These are phyloP conservation scores for Candida coleopterorum DNA, from an alignment of 805 yeast genomes.

Conservation along the genomic window DNA sequence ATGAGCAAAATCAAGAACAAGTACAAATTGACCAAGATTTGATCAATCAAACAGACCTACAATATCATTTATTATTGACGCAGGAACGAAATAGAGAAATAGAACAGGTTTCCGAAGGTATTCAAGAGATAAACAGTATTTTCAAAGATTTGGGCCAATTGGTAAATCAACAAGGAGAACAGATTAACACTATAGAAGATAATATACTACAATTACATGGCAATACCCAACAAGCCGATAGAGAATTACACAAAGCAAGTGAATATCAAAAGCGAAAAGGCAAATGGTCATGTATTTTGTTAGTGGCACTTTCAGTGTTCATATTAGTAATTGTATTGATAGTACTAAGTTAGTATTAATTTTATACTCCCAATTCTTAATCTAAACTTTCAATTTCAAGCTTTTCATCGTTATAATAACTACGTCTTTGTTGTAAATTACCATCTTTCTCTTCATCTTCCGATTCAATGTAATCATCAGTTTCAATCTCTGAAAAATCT, in stretches of 20 bases:
- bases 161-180: conserved; percentile 81
- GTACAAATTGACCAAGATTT: conserved; percentile 34
- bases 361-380: not conserved
- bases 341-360: conserved; percentile 33
- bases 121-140: conserved; percentile 78
- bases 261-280: conserved; percentile 65
- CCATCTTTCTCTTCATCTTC: conserved; percentile 6
- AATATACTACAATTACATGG: conserved; percentile 60
- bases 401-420: not conserved
- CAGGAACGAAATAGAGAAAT: conserved; percentile 75
- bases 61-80: conserved; percentile 59
- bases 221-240: conserved; percentile 65
- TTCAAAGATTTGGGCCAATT: conserved; percentile 75
- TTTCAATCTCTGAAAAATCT: conserved; percentile 11
- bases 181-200: conserved; percentile 78
- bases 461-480: conserved; percentile 7
- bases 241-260: conserved; percentile 70
- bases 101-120: conserved; percentile 67
- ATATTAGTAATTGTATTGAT: conserved; percentile 57
- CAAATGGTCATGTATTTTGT: conserved; percentile 67
- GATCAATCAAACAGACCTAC: conserved; percentile 48
- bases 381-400: conserved; percentile 6
- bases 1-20: conserved; percentile 27
- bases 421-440: not conserved
- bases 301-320: conserved; percentile 55